Conservation (phyloP, 139 green algal genomes). For the Closterium sp. region DNA sequence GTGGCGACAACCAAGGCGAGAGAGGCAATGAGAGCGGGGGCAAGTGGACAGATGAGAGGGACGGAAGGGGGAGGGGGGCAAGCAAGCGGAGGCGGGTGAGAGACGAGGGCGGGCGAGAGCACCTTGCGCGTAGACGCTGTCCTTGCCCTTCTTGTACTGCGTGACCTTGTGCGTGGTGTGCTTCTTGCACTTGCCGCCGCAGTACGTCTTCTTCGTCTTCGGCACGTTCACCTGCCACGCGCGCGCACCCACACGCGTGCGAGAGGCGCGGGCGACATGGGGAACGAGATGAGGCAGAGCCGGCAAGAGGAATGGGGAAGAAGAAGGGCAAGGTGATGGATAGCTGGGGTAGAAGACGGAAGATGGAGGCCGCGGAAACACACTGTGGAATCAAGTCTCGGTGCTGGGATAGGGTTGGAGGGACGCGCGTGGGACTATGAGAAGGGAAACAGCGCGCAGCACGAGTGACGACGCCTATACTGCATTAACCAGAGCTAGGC, state of each 20-base stretch:
- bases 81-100: background rate
- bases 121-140: slow-evolving; percentile 96
- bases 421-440: no score
- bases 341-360: no score
- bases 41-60: background rate
- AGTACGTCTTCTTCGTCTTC: slow-evolving; percentile 98
- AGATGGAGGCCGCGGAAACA: no score
- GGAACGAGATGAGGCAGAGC: background rate
- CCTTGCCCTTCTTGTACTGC: slow-evolving; percentile 99
- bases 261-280: background rate
- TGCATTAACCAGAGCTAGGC: no score
- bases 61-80: background rate
- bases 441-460: no score
- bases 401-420: no score
- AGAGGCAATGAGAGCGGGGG: background rate
- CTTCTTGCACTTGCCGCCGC: slow-evolving; percentile 97
- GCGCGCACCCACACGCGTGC: background rate
- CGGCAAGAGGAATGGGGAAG: no score
- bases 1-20: background rate
- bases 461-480: no score
- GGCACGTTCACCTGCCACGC: slow-evolving; percentile 92
- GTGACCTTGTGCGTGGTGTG: slow-evolving; percentile 98
- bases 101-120: slow-evolving; percentile 1
- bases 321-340: no score
- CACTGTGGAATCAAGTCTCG: no score